A percentile compares a stretch with the other conserved stretches of the same genome.
Conservation (phyloP, 306 rosid genomes). For the Medicago ruthenica region DNA sequence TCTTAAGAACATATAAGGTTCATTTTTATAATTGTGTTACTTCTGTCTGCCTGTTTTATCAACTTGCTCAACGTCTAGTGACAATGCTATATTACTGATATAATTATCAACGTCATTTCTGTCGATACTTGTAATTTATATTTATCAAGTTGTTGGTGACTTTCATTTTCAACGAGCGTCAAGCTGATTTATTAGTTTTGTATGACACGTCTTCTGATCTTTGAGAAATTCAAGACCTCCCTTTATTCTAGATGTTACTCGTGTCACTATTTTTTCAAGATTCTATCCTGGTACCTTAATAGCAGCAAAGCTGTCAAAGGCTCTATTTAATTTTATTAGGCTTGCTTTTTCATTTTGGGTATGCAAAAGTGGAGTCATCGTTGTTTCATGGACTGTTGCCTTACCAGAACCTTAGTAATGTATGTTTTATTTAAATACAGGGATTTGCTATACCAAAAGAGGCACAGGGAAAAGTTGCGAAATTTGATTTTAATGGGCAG, state of each 20-base stretch:
- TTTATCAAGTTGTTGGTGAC: slow-evolving; percentile 24
- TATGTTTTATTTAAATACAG: slow-evolving; percentile 47
- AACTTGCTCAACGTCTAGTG: slow-evolving; percentile 24
- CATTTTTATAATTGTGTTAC: slow-evolving; percentile 5
- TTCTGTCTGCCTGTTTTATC: slow-evolving; percentile 4
- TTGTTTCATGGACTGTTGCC: slow-evolving; percentile 27
- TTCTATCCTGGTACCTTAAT: slow-evolving; percentile 18
- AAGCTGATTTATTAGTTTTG: slow-evolving; percentile 6
- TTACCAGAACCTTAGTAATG: slow-evolving; percentile 18
- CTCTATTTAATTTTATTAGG: slow-evolving; percentile 25
- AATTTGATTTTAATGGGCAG: slow-evolving; percentile 87
- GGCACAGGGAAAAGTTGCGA: slow-evolving; percentile 73
- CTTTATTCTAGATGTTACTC: neutral
- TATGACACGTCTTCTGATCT: neutral
- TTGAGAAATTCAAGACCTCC: slow-evolving; percentile 10
- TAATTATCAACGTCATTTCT: slow-evolving; percentile 17
- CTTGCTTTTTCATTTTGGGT: slow-evolving; percentile 27
- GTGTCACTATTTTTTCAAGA: slow-evolving; percentile 13
- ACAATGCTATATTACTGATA: neutral
- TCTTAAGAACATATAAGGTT: slow-evolving; percentile 17
- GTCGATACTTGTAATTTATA: slow-evolving; percentile 28
- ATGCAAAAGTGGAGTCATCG: slow-evolving; percentile 26
- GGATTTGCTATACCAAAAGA: slow-evolving; percentile 95
- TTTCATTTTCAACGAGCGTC: slow-evolving; percentile 7
- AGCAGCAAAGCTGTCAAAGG: slow-evolving; percentile 12